Evolutionary conservation across 257 asterid species (phyloP), one percentile per base, ranked within the genome.

Genomic region (Capsicum chinense): DNA sequence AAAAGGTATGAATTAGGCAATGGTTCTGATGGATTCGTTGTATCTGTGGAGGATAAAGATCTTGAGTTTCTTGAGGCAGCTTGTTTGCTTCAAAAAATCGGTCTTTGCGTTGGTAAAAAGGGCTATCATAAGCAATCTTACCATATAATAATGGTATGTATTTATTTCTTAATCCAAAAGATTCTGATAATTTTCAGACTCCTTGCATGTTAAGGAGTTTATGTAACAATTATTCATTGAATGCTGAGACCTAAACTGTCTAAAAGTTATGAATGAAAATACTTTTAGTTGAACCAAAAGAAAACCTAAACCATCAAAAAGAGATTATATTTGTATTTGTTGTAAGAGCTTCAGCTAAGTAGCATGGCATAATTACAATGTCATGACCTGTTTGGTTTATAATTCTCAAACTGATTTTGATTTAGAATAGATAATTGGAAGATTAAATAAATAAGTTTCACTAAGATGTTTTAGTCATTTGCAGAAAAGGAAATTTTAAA

Each of bases 11-110:
- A 81, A 71, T 84, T 39, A 0, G 59, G 62, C 83, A 79, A 11
- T 58, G 64, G 70, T 79, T 79, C 84, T 79, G 47, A 69, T 79
- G 87, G 83, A 74, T 84, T 85, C 83, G 79, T 83, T 7, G 87
- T 83, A 44, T 56, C 84, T 39, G 85, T 91, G 88, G 91, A 92
- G 87, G 92, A 88, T 26, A 89, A 79, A 88, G 92, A 93, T 85
- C 92, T 94, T 85, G 98, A 94, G 87, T 93, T 88, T 90, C 94
- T 94, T 44, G 92, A 90, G 84, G 97, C 97, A 87, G 98, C 97
- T 92, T 57, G 95, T 90, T 92, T 93, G 89, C 97, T 94, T 80
- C 95, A 94, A 83, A 91, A 88, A 83, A 87, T 94, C 86, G 98
- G 98, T 84, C 50, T 92, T 59, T 87, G 56, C 80, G 85, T 90